Conservation (phyloP, 805 yeast genomes). For the Pichia nanzhaoensis region DNA sequence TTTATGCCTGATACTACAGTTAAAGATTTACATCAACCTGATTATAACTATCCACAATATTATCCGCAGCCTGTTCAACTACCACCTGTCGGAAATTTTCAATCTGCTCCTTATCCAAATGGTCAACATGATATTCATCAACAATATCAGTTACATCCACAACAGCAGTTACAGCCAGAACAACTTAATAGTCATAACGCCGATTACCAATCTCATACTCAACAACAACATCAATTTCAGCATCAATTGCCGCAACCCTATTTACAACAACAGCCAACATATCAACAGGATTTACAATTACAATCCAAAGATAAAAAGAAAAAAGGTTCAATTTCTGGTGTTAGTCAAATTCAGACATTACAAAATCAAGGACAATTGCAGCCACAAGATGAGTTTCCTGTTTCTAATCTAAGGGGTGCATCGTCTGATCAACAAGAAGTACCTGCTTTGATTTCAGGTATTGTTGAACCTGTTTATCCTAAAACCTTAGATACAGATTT, state of each 20-base stretch:
- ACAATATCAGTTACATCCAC: slow-evolving; percentile 4
- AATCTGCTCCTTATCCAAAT: slow-evolving; percentile 38
- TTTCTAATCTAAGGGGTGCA: slow-evolving; percentile 39
- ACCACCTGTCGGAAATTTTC: slow-evolving; percentile 87
- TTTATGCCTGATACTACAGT: slow-evolving; percentile 76
- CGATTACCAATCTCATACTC: neutral
- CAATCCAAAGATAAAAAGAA: slow-evolving; percentile 24
- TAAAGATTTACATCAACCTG: slow-evolving; percentile 22
- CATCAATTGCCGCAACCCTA: slow-evolving; percentile 4
- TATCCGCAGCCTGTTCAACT: slow-evolving; percentile 38
- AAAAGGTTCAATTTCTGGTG: slow-evolving; percentile 18
- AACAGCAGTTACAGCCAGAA: neutral
- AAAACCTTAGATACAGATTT: slow-evolving; percentile 53
- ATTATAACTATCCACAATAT: slow-evolving; percentile 16
- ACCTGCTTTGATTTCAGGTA: slow-evolving; percentile 76
- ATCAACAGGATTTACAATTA: slow-evolving; percentile 6
- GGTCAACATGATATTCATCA: slow-evolving; percentile 11
- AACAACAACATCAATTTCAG: slow-evolving; percentile 3
- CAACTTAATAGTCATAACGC: neutral
- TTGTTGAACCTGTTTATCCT: slow-evolving; percentile 74
- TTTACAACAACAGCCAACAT: slow-evolving; percentile 7
- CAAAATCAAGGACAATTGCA: slow-evolving; percentile 19
- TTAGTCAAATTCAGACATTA: slow-evolving; percentile 15
- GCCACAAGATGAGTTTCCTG: slow-evolving; percentile 39
- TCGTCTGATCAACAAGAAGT: slow-evolving; percentile 30